These are phyloP conservation scores for Ambrosia trifida DNA, from an alignment of 129 eudicot species.

Conservation along the genomic window DNA sequence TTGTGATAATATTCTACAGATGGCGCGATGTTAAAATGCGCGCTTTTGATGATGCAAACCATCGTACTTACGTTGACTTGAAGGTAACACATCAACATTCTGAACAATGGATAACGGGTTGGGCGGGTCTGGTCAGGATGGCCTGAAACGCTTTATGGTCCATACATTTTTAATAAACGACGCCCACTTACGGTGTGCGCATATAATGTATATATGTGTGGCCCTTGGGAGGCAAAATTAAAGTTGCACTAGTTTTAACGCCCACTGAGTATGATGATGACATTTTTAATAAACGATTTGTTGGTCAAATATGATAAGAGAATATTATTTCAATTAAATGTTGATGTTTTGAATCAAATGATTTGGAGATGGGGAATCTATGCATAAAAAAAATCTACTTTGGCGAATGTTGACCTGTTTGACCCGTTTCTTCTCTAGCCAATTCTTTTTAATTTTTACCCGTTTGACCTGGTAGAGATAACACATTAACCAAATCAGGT, in stretches of 20 bases:
- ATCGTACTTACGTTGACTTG: constrained; percentile 92
- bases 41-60: constrained; percentile 85
- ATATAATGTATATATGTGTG: no score
- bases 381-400: background rate
- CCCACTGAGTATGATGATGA: no score
- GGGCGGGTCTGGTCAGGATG: background rate
- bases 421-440: background rate
- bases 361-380: background rate
- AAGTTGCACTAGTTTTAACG: no score
- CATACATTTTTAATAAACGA: background rate
- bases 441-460: background rate
- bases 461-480: background rate
- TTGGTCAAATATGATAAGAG: background rate
- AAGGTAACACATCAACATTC: constrained; percentile 55
- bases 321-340: background rate
- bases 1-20: constrained; percentile 39
- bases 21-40: constrained; percentile 98
- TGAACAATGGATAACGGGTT: background rate
- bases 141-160: background rate
- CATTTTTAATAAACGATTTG: background rate
- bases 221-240: no score
- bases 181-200: no score
- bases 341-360: background rate
- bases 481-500: background rate
- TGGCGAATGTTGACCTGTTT: background rate